Base-by-base conservation (phyloP, 2,329 filamentous ascomycete genomes). In the Cytospora piceicola region DNA sequence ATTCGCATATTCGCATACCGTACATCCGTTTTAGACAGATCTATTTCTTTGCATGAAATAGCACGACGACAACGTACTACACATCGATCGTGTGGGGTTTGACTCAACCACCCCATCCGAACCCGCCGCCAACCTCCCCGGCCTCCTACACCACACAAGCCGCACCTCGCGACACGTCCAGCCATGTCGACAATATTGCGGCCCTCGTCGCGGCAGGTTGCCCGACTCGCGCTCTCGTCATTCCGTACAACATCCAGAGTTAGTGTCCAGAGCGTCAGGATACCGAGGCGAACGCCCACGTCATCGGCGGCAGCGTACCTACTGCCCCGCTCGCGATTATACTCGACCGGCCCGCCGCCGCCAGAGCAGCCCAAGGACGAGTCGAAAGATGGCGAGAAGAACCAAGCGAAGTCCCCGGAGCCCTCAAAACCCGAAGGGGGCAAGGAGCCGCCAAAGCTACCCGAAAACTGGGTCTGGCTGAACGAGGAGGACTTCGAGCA, bases 391-490 rank as follows among this genome's bases (percentile, higher is more conserved):
- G 30, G 30, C 4, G 34, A 36, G n/a, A 51, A 67, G 30, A 46
- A 36, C 9, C 15, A n/a, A 15, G 54, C 15, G 9, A 46, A 32
- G 55, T 42, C n/a, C 59, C 32, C 58, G 30, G 46, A 61, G 29
- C 52, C 46, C 15, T 27, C 27, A 2, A 53, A 53, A 24, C 57
- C 63, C 9, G 57, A 53, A 42, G 57, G 57, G 22, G 6, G 24
- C 11, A 58, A 63, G 36, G 60, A 67, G 49, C 67, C 67, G 27
- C 53, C 57, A 27, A 63, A 67, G 56, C 75, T 81, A 17, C 80
- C 80, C 1, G 76, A 79, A 29, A 82, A 81, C 52, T 85, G 81
- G 79, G 78, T 84, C 57, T 77, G 76, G 61, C 72, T 85, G 52
- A 77, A 71, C 53, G 77, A 83, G 61, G 75, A 80, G 8, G 82